Conservation (phyloP, 495 filamentous ascomycete species). For the Halenospora varia region DNA sequence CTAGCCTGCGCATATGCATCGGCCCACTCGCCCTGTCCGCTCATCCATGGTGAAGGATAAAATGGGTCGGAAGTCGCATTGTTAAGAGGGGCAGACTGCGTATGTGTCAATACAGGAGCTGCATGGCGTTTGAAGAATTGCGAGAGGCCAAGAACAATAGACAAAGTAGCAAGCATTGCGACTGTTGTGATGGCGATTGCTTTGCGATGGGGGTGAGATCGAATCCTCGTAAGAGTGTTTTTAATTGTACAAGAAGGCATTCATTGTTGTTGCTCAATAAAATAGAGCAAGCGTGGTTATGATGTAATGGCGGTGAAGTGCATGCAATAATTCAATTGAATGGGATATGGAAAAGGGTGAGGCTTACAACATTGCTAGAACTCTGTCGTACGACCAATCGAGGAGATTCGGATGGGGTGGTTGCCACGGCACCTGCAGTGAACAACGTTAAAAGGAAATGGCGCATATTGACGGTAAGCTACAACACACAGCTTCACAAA, state of each 20-base stretch:
- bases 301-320: neutral
- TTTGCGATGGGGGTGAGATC: neutral
- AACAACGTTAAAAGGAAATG: no score
- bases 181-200: neutral
- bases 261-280: neutral
- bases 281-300: neutral
- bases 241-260: neutral
- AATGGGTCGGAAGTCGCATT: conserved; percentile 46
- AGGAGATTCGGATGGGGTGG: neutral
- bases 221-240: neutral
- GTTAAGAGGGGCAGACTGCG: neutral
- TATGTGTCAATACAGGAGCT: neutral
- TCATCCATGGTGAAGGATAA: conserved; percentile 84
- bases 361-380: neutral
- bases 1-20: conserved; percentile 72
- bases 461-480: neutral
- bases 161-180: neutral
- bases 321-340: neutral
- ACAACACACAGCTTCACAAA: neutral
- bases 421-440: neutral
- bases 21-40: conserved; percentile 67
- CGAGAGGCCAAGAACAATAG: neutral
- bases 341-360: neutral
- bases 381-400: neutral
- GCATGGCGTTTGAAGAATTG: neutral